phyloP scores from a whole-genome alignment of 176 grass and related monocot genomes.

The Carex cristatella region DNA sequence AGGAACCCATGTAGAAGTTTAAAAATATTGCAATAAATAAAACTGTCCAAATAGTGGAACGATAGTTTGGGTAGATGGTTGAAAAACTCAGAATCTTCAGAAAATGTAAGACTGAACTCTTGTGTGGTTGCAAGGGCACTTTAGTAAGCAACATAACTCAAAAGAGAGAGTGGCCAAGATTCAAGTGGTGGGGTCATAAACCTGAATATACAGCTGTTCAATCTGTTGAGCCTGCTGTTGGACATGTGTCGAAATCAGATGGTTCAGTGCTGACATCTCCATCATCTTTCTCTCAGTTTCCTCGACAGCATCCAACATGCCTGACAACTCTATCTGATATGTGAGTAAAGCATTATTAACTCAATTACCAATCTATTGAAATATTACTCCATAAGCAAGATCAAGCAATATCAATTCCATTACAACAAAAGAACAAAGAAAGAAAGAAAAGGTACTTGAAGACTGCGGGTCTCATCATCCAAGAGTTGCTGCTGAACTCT shows the following conservation, averaged over 20 bases:
- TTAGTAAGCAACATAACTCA: neutral
- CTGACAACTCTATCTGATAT: slow-evolving; percentile 65
- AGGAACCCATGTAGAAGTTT: neutral
- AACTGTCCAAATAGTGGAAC: no score
- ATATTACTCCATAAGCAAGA: neutral
- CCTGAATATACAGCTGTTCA: slow-evolving; percentile 88
- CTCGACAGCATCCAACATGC: slow-evolving; percentile 77
- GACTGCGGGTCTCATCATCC: slow-evolving; percentile 72
- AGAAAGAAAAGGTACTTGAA: slow-evolving; percentile 42
- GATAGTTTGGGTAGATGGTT: neutral
- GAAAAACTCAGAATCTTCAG: neutral
- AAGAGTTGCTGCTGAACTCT: slow-evolving; percentile 85
- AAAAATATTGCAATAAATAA: neutral
- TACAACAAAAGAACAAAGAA: neutral
- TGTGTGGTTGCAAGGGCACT: neutral
- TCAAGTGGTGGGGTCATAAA: slow-evolving; percentile 4
- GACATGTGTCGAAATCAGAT: slow-evolving; percentile 96
- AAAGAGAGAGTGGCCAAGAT: neutral
- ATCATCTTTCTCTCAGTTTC: slow-evolving; percentile 96
- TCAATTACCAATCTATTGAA: slow-evolving; percentile 4
- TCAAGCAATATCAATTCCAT: neutral
- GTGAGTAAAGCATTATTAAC: slow-evolving; percentile 5
- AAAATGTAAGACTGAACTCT: neutral
- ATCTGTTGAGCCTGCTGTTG: slow-evolving; percentile 86
- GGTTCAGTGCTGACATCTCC: slow-evolving; percentile 94